A percentile compares a stretch with the other conserved stretches of the same genome.
Conservation (phyloP, 164 flowering plant genomes). For the grape (Vitis vinifera) region ASM3070453v1 NC_081811.1:927001-927500, state of each 20-base stretch:
- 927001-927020: constrained; percentile 85
- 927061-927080: constrained; percentile 94
- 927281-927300: constrained; percentile 11
- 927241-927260: neutral
- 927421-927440: constrained; percentile 83
- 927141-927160: neutral
- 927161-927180: neutral
- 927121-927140: neutral
- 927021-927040: constrained; percentile 84
- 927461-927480: constrained; percentile 22
- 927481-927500: constrained; percentile 44
- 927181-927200: neutral
- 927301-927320: constrained; percentile 30
- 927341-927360: constrained; percentile 97
- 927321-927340: constrained; percentile 86
- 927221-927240: neutral
- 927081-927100: constrained; percentile 90
- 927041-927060: constrained; percentile 79
- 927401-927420: constrained; percentile 93
- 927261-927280: neutral
- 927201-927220: neutral
- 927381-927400: constrained; percentile 84
- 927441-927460: constrained; percentile 68
- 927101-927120: constrained; percentile 68
- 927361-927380: constrained; percentile 66